These are phyloP conservation scores for Dactylonectria macrodidyma DNA, from an alignment of 2,329 filamentous ascomycete species.

Conservation along the genomic window DNA sequence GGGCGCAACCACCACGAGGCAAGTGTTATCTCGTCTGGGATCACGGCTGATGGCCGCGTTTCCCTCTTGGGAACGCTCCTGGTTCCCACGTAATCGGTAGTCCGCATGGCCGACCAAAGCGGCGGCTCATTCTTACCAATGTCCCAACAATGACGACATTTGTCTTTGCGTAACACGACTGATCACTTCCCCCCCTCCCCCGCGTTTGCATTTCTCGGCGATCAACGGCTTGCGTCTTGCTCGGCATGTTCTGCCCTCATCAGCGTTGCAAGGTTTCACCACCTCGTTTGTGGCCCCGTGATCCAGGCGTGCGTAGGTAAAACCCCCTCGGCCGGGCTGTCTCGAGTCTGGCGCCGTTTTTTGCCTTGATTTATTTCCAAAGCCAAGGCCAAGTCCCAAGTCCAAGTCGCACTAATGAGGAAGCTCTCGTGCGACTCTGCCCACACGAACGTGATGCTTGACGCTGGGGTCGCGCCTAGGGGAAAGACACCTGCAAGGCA, in stretches of 20 bases:
- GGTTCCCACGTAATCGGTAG: not conserved
- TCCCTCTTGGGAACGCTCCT: constrained; percentile 16
- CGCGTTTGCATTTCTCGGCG: constrained; percentile 18
- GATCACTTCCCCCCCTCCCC: constrained; percentile 39
- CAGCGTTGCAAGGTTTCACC: constrained; percentile 9
- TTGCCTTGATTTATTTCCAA: constrained; percentile 2
- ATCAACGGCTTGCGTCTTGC: not conserved
- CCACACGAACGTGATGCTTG: constrained; percentile 40
- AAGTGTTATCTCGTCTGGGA: constrained; percentile 16
- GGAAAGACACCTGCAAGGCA: constrained; percentile 46
- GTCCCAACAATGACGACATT: constrained; percentile 32
- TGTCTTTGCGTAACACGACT: constrained; percentile 27
- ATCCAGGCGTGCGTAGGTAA: constrained; percentile 35
- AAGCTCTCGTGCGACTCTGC: constrained; percentile 34
- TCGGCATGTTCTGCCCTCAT: not conserved
- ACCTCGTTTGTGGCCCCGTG: constrained; percentile 37
- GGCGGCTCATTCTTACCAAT: not conserved
- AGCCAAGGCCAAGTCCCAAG: not conserved
- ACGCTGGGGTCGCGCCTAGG: constrained; percentile 33
- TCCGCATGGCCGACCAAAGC: not conserved
- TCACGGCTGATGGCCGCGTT: constrained; percentile 13
- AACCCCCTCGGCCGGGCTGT: constrained; percentile 26
- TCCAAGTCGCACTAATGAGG: no score
- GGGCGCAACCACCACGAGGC: not conserved
- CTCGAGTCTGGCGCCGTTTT: constrained; percentile 13